Evolutionary conservation across 2,329 filamentous ascomycete genomes (phyloP).

Genomic region (Botrytis aclada): DNA sequence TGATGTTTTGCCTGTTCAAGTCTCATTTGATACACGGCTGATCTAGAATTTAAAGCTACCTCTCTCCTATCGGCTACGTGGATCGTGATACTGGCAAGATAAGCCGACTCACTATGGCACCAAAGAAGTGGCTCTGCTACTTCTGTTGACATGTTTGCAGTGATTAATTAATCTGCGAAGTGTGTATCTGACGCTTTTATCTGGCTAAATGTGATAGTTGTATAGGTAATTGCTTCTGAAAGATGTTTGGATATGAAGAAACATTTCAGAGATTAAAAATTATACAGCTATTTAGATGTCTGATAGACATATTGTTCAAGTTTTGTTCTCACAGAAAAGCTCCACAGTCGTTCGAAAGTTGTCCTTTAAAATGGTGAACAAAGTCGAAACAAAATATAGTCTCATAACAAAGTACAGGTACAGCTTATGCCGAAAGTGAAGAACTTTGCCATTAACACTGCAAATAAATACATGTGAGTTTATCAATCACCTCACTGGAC

Average conservation of each 20-base stretch:
- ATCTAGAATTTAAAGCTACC: fast-evolving
- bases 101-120: background rate
- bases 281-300: background rate
- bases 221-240: background rate
- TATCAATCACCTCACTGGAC: background rate
- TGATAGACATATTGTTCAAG: background rate
- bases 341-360: background rate
- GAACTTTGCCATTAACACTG: background rate
- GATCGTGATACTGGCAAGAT: background rate
- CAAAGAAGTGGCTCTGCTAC: background rate
- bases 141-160: background rate
- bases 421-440: background rate
- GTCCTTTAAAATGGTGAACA: background rate
- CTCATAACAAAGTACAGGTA: background rate
- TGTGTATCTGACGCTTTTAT: background rate
- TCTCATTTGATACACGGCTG: background rate
- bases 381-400: background rate
- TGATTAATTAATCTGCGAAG: background rate
- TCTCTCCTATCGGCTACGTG: background rate
- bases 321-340: background rate
- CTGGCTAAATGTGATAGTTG: background rate
- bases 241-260: background rate
- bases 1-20: background rate
- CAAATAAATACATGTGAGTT: too few relatives aligned
- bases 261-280: background rate